A percentile compares a stretch with the other conserved stretches of the same genome.
Conservation (phyloP, 345 rosid genomes). For the Euphorbia tirucalli region DNA sequence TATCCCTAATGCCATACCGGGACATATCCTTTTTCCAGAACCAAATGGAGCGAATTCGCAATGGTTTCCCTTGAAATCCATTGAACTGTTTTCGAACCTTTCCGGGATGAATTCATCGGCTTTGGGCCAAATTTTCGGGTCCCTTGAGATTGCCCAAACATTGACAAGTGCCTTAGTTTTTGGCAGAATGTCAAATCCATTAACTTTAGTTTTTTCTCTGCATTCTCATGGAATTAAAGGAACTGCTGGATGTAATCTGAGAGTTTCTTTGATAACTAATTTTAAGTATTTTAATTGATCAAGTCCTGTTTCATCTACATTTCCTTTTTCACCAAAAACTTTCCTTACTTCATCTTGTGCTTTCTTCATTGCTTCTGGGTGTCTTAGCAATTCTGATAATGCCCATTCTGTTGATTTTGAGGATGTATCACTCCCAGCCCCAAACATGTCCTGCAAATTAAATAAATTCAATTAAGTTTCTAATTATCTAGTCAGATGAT, state of each 20-base stretch:
- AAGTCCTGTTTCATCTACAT: constrained; percentile 5
- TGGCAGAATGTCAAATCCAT: constrained; percentile 10
- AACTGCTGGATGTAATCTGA: constrained; percentile 16
- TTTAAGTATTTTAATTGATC: constrained; percentile 7
- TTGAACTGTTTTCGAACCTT: constrained; percentile 14
- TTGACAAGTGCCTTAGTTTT: constrained; percentile 18
- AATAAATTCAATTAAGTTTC: background rate
- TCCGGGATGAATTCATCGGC: constrained; percentile 21
- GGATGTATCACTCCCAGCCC: constrained; percentile 22
- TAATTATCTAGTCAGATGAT: background rate
- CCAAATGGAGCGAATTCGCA: constrained; percentile 30
- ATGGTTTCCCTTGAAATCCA: constrained; percentile 21
- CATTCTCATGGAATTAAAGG: constrained; percentile 21
- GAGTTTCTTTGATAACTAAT: constrained; percentile 14
- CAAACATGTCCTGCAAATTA: constrained; percentile 11
- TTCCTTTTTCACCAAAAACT: background rate
- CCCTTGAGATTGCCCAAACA: constrained; percentile 19
- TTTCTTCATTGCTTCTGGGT: constrained; percentile 13
- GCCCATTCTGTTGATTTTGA: constrained; percentile 13
- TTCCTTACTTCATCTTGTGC: constrained; percentile 18
- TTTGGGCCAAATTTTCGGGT: constrained; percentile 14
- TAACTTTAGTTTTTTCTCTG: background rate
- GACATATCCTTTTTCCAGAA: constrained; percentile 34
- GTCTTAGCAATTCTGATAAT: constrained; percentile 15
- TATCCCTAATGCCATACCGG: constrained; percentile 15